Evolutionary conservation across 1,139 yeast species (phyloP), one percentile per base, ranked within the genome.

Genomic region (Pichia sp.): DNA sequence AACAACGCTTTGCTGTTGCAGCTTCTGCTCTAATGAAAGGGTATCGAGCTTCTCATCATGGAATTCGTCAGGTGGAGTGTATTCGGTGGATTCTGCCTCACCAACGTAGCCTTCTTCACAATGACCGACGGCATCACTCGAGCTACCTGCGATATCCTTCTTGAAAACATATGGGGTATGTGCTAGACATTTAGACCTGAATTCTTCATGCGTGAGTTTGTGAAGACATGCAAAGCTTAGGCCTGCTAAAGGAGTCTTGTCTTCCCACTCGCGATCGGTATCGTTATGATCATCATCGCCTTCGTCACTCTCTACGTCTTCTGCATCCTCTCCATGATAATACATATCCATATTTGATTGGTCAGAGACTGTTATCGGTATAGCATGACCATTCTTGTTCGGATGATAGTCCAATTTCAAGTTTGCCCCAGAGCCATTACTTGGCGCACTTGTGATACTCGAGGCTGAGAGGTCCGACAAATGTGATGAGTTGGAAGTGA

Each of bases 1-100:
- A 50, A 75, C 75, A 30, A 46, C 34, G 6, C 40, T 42, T 25
- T 38, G 46, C 16, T 37, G 35, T 12, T 22, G 24, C 37, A 41
- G 25, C 16, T 35, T 34, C 18, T 41, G 33, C 16, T 43, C 45
- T n/a, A 40, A 13, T 2, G 37, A 35, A 11, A 32, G 29, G 3
- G 9, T 26, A 6, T 14, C 22, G 21, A 4, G n/a, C n/a, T n/a
- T n/a, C n/a, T n/a, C n/a, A n/a, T n/a, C n/a, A n/a, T n/a, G n/a
- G n/a, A n/a, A n/a, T 5, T 14, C 31, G 10, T 22, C 20, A 4
- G 26, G 10, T 5, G 29, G 32, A 11, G 19, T 27, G 19, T 14
- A 13, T 16, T 27, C 29, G 3, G 11, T 25, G 4, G 32, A 28
- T 18, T 22, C 35, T 3, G 22, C 15, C 5, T 33, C 41, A 25